Conservation (phyloP, 768 basidiomycete species). For the Boletus rufocinnamomeus region DNA sequence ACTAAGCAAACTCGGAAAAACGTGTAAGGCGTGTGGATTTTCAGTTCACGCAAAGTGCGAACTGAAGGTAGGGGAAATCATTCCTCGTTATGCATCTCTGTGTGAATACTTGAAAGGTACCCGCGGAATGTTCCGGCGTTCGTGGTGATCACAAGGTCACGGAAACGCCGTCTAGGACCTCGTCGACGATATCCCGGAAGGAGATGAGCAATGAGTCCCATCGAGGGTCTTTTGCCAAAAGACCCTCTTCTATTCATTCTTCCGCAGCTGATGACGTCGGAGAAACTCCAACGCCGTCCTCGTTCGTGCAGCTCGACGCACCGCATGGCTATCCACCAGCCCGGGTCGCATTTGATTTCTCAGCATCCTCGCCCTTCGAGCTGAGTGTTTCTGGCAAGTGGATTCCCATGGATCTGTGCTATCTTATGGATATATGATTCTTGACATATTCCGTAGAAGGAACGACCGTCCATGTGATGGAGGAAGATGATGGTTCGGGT, state of each 20-base stretch:
- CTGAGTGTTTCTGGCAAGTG: slow-evolving; percentile 60
- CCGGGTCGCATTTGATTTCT: slow-evolving; percentile 73
- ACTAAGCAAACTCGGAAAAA: slow-evolving; percentile 83
- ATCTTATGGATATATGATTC: slow-evolving; percentile 10
- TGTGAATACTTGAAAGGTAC: slow-evolving; percentile 49
- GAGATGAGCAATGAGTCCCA: slow-evolving; percentile 27
- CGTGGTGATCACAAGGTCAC: slow-evolving; percentile 29
- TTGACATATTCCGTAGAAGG: slow-evolving; percentile 52
- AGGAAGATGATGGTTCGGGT: slow-evolving; percentile 83
- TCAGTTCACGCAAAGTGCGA: slow-evolving; percentile 87
- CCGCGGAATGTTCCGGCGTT: slow-evolving; percentile 60
- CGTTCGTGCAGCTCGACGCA: slow-evolving; percentile 50
- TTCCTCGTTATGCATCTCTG: slow-evolving; percentile 4
- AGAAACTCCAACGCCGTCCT: slow-evolving; percentile 52
- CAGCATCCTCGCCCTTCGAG: slow-evolving; percentile 76
- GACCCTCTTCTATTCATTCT: slow-evolving; percentile 7
- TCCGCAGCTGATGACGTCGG: slow-evolving; percentile 8
- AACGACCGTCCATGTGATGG: slow-evolving; percentile 60
- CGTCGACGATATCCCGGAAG: slow-evolving; percentile 38
- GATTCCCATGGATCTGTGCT: slow-evolving; percentile 7
- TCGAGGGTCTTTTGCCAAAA: slow-evolving; percentile 8
- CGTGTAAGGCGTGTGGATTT: slow-evolving; percentile 73
- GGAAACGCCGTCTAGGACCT: slow-evolving; percentile 33
- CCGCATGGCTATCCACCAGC: slow-evolving; percentile 48
- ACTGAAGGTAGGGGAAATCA: slow-evolving; percentile 57